These are phyloP conservation scores for Firmiana major DNA, from an alignment of 345 rosid species.

Conservation along the genomic window DNA sequence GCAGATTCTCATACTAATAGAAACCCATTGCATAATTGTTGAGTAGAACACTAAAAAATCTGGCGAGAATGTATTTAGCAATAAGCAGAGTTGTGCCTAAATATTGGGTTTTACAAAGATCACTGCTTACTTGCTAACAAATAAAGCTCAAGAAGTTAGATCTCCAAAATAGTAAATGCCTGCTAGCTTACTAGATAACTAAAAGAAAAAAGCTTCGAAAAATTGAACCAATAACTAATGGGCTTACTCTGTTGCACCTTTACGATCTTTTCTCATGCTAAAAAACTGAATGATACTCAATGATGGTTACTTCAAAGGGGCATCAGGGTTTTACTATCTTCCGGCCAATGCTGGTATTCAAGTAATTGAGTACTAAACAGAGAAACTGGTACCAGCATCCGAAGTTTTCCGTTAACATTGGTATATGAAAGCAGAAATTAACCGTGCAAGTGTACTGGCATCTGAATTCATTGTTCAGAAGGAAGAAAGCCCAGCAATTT, in stretches of 20 bases:
- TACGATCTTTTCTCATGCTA: background rate
- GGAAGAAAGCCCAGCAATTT: constrained; percentile 63
- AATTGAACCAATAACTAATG: background rate
- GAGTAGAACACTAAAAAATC: background rate
- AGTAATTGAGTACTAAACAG: background rate
- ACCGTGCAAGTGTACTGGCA: background rate
- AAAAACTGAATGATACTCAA: background rate
- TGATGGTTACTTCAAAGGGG: background rate
- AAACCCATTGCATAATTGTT: background rate
- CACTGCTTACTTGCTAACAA: background rate
- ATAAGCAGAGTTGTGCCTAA: background rate
- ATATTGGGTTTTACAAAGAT: background rate
- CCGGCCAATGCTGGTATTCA: background rate
- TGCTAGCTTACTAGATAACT: background rate
- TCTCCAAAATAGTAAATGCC: background rate
- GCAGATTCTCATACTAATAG: background rate
- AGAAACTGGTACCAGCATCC: background rate
- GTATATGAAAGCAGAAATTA: background rate
- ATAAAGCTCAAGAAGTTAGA: background rate
- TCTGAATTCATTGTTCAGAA: constrained; percentile 37
- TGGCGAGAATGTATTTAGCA: background rate
- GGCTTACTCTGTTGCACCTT: background rate
- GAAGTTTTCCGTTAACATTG: background rate
- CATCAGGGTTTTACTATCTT: background rate
- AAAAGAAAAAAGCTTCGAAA: background rate